A percentile compares a stretch with the other conserved stretches of the same genome.
Conservation (phyloP, 345 rosid species). For the Citrus australasica region DNA sequence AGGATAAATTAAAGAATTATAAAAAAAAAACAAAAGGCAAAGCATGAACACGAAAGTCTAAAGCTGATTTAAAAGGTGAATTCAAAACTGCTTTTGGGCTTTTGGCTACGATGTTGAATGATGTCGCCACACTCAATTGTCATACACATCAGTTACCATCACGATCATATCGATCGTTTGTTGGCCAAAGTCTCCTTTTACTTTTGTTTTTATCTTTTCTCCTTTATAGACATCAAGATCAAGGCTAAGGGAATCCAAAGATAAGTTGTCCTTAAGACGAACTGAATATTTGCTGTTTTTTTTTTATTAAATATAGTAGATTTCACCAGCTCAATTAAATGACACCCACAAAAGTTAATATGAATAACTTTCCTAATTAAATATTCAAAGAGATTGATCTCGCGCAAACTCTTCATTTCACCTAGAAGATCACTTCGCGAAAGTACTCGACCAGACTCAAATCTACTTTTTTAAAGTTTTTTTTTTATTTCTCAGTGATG, state of each 20-base stretch:
- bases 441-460: no score
- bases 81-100: slow-evolving; percentile 4
- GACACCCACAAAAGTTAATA: no score
- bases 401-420: no score
- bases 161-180: not conserved
- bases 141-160: not conserved
- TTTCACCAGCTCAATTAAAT: no score
- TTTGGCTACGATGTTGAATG: slow-evolving; percentile 10
- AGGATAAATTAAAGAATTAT: not conserved
- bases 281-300: not conserved
- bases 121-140: not conserved
- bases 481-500: no score
- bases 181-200: slow-evolving; percentile 21
- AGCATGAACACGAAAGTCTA: not conserved
- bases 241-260: slow-evolving; percentile 4
- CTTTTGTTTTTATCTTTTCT: slow-evolving; percentile 10
- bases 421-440: no score
- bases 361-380: no score
- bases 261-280: not conserved
- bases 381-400: no score
- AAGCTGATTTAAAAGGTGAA: not conserved
- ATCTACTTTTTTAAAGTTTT: no score
- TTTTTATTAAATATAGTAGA: no score
- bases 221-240: not conserved
- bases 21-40: not conserved